Evolutionary conservation across 176 grass and related monocot species (phyloP).

Genomic region (Aegilops speltoides): DNA sequence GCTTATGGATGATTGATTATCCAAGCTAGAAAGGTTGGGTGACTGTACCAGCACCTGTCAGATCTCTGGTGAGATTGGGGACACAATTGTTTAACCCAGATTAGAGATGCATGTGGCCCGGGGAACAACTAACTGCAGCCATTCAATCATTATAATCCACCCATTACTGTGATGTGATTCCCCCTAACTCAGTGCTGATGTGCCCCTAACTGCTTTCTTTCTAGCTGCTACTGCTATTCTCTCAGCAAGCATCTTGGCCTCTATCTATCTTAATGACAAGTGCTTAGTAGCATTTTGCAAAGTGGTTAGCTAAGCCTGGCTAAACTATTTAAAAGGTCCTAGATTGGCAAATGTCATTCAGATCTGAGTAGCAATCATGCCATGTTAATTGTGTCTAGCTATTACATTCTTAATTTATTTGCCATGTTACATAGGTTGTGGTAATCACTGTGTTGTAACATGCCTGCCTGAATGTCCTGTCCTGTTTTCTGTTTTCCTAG

Average conservation of each 20-base stretch:
- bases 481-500: not conserved
- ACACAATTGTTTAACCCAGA: constrained; percentile 11
- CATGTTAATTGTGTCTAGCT: constrained; percentile 30
- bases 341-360: constrained; percentile 47
- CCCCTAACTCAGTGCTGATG: constrained; percentile 36
- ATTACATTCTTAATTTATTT: constrained; percentile 25
- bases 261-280: constrained; percentile 66
- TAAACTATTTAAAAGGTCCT: constrained; percentile 35
- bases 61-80: constrained; percentile 46
- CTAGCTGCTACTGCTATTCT: constrained; percentile 41
- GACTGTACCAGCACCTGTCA: constrained; percentile 67
- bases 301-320: constrained; percentile 32
- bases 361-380: constrained; percentile 47
- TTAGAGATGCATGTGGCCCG: constrained; percentile 56
- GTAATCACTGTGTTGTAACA: constrained; percentile 39
- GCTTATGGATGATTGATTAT: constrained; percentile 45
- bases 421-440: constrained; percentile 36
- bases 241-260: constrained; percentile 42
- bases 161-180: constrained; percentile 58
- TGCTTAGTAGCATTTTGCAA: constrained; percentile 47
- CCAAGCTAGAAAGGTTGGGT: constrained; percentile 36
- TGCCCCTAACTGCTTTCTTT: constrained; percentile 47
- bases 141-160: constrained; percentile 62
- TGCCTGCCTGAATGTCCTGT: constrained; percentile 26
- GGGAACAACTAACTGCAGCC: constrained; percentile 63